phyloP scores from a whole-genome alignment of 106 monocot genomes.

The Platanthera zijinensis region DNA sequence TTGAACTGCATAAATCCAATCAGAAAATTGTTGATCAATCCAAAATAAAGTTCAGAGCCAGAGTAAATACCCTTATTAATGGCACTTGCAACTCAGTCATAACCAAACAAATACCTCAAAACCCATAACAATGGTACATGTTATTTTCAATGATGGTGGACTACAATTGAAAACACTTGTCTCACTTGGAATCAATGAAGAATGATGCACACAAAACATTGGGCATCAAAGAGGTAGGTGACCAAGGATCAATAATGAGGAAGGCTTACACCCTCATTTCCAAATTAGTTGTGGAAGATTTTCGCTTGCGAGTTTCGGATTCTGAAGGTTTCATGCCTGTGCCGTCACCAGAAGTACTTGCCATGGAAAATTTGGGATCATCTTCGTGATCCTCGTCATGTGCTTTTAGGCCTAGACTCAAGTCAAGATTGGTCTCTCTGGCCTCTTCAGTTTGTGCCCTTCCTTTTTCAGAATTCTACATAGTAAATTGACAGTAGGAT shows the following conservation, averaged over 20 bases:
- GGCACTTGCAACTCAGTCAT: neutral
- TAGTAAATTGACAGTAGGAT: neutral
- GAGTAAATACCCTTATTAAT: neutral
- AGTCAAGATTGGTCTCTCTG: conserved; percentile 10
- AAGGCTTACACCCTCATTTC: conserved; percentile 10
- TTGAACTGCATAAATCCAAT: too few relatives aligned
- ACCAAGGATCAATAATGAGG: neutral
- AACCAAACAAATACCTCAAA: neutral
- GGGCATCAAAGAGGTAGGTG: too few relatives aligned
- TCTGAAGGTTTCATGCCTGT: conserved; percentile 1
- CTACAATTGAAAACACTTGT: too few relatives aligned
- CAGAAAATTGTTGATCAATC: too few relatives aligned
- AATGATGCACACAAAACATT: neutral
- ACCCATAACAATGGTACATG: neutral
- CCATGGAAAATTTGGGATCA: conserved; percentile 3
- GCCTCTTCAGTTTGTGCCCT: neutral
- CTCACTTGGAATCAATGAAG: neutral
- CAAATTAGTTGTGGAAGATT: neutral
- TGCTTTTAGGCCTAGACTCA: conserved; percentile 5
- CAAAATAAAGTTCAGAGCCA: neutral
- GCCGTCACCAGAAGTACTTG: neutral
- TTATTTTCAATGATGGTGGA: neutral
- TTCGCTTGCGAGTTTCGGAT: too few relatives aligned
- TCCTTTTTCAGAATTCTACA: conserved; percentile 2
- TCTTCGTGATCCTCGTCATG: neutral